Conservation (phyloP, 176 grass and related monocot species). For the Cenchrus fungigraminus region DNA sequence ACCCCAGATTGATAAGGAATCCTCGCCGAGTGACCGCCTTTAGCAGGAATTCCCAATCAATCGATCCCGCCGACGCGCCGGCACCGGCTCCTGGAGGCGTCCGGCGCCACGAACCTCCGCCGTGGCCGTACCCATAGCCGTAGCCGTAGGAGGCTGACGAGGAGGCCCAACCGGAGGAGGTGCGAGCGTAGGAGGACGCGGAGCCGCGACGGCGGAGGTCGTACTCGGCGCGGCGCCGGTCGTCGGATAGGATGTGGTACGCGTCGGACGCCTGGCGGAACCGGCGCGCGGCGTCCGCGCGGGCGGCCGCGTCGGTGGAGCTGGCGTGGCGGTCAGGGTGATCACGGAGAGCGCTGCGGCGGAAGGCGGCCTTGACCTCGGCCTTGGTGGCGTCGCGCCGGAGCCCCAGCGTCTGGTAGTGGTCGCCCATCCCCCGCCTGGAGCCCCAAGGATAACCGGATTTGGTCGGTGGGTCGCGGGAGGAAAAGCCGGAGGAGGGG, state of each 20-base stretch:
- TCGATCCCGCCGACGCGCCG: conserved; percentile 27
- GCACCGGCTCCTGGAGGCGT: conserved; percentile 32
- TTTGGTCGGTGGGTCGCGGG: conserved; percentile 14
- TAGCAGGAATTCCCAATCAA: conserved; percentile 56
- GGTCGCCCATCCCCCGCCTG: conserved; percentile 38
- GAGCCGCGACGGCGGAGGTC: conserved; percentile 49
- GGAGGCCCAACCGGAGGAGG: conserved; percentile 42
- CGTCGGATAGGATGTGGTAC: conserved; percentile 68
- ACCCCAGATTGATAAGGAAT: conserved; percentile 58
- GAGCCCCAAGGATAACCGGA: background rate
- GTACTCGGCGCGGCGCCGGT: conserved; percentile 59
- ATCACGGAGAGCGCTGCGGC: conserved; percentile 59
- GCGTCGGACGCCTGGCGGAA: conserved; percentile 78
- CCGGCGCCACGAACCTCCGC: conserved; percentile 40
- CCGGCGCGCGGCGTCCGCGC: conserved; percentile 50
- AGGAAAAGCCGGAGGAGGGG: background rate
- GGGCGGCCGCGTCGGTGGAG: conserved; percentile 42
- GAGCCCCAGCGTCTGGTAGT: conserved; percentile 71
- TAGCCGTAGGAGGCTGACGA: conserved; percentile 38
- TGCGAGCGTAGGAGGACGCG: conserved; percentile 37
- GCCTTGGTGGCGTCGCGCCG: conserved; percentile 58
- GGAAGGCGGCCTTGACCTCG: conserved; percentile 79
- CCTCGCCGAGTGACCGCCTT: conserved; percentile 52
- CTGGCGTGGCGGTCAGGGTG: conserved; percentile 71
- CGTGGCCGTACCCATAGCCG: conserved; percentile 38